Conservation (phyloP, 108 stramenopile genomes). For the Licmophora abbreviata region DNA sequence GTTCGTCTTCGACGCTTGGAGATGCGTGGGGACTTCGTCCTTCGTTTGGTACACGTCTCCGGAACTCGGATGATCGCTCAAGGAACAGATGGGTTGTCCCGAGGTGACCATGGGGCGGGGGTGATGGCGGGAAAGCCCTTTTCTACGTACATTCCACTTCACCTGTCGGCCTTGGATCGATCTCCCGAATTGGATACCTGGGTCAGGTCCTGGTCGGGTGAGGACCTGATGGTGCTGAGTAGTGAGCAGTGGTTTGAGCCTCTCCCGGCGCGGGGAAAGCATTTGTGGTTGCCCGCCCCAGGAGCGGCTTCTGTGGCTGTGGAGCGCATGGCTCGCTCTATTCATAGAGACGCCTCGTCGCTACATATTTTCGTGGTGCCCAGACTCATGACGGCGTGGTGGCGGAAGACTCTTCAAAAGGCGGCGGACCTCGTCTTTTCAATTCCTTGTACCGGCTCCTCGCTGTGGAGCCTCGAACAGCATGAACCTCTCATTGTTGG, state of each 20-base stretch:
- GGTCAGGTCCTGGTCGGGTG: background rate
- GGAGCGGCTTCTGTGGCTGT: slow-evolving; percentile 1
- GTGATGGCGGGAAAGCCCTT: slow-evolving; percentile 23
- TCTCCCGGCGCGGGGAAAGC: background rate
- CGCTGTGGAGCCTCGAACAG: background rate
- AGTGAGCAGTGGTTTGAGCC: background rate
- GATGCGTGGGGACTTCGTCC: slow-evolving; percentile 3
- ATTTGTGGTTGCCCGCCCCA: slow-evolving; percentile 10
- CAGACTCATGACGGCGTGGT: background rate
- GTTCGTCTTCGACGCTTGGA: slow-evolving; percentile 17
- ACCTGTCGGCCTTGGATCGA: background rate
- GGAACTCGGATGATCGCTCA: slow-evolving; percentile 31
- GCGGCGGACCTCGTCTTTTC: background rate
- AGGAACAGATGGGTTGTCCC: slow-evolving; percentile 29
- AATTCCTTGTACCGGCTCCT: background rate
- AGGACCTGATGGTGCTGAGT: background rate
- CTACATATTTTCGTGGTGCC: slow-evolving; percentile 1
- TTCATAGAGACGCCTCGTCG: background rate
- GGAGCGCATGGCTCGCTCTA: background rate
- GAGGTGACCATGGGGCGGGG: slow-evolving; percentile 23
- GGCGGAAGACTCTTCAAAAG: background rate
- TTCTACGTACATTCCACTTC: background rate
- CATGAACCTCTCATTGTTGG: slow-evolving; percentile 7
- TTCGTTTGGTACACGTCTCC: slow-evolving; percentile 25
- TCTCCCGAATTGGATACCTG: background rate